Conservation (phyloP, 2,329 filamentous ascomycete genomes). For the Colletotrichum abscissum region DNA sequence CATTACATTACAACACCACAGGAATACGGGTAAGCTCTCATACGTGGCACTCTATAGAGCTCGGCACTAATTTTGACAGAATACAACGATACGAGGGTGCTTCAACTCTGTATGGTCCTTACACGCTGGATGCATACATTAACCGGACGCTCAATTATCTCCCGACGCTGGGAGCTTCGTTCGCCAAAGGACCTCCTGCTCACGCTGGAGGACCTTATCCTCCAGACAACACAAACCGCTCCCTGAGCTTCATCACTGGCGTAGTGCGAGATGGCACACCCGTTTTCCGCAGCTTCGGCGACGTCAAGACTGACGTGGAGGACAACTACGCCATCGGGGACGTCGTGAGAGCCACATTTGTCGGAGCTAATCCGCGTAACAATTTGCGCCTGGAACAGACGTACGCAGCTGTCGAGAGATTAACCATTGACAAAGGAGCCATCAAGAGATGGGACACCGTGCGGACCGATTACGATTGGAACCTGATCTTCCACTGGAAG, state of each 20-base stretch:
- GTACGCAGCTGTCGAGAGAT: slow-evolving; percentile 79
- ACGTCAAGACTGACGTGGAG: slow-evolving; percentile 66
- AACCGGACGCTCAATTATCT: slow-evolving; percentile 68
- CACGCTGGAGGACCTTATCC: slow-evolving; percentile 67
- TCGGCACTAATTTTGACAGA: slow-evolving; percentile 39
- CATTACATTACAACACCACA: slow-evolving; percentile 81
- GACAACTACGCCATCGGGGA: slow-evolving; percentile 67
- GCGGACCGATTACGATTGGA: slow-evolving; percentile 85
- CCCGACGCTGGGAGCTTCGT: slow-evolving; percentile 19
- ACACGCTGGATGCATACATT: slow-evolving; percentile 88
- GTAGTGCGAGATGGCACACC: slow-evolving; percentile 79
- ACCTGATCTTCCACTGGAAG: slow-evolving; percentile 82
- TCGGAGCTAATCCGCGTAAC: slow-evolving; percentile 90
- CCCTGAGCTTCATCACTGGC: slow-evolving; percentile 81
- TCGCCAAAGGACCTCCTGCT: slow-evolving; percentile 3
- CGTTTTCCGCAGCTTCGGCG: slow-evolving; percentile 76
- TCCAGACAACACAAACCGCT: slow-evolving; percentile 81
- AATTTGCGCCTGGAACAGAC: slow-evolving; percentile 82
- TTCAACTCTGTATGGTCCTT: slow-evolving; percentile 86
- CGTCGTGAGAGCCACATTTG: slow-evolving; percentile 74
- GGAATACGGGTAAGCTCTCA: slow-evolving; percentile 58
- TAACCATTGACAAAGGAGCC: slow-evolving; percentile 45
- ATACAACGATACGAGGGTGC: slow-evolving; percentile 93
- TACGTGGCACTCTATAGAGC: slow-evolving; percentile 34
- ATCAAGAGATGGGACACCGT: slow-evolving; percentile 70